Evolutionary conservation across 352 stramenopile genomes (phyloP), one percentile per base, ranked within the genome.

Genomic region (Pythium biforme): DNA sequence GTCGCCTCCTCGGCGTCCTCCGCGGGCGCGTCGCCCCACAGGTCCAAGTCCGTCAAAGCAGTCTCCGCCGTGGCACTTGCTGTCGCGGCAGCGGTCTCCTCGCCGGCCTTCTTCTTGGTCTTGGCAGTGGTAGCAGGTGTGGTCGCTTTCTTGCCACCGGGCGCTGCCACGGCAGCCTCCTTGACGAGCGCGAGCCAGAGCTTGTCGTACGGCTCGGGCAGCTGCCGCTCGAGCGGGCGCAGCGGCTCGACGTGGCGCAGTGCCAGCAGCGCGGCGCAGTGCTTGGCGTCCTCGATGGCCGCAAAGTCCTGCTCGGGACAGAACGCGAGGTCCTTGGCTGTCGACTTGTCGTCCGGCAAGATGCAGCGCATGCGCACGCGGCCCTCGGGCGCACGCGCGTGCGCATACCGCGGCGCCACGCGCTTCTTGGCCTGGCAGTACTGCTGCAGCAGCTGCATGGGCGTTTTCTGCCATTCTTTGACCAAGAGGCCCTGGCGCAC

Each of bases 121-220:
- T 70, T 77, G 20, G 22, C 51, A 12, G 19, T 15, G 14, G 40
- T 27, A 10, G 20, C 23, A 10, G n/a, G n/a, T n/a, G n/a, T n/a
- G n/a, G 61, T 53, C 34, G 39, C 25, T 2, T 60, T 34, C 39
- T 51, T 40, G 43, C 68, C 22, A 23, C 14, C 37, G 23, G 39
- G 17, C 29, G 49, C 31, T n/a, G 53, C 25, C 23, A 25, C 43
- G 2, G 64, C 41, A 3, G 39, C 31, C 22, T 59, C 54, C 29
- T 63, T 52, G 6, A 58, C 63, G 40, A 94, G 69, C 17, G 69
- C 53, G 34, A 95, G 73, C 93, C 95, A 99, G n/a, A 98, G 88
- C 15, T 90, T 87, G 22, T 88, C 79, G 75, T 97, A 99, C 14
- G 96, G 97, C 60, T 99, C 96, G 7, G 97, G 97, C 14, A 99